Conservation (phyloP, 495 filamentous ascomycete species). For the Daldinia concentrica region DNA sequence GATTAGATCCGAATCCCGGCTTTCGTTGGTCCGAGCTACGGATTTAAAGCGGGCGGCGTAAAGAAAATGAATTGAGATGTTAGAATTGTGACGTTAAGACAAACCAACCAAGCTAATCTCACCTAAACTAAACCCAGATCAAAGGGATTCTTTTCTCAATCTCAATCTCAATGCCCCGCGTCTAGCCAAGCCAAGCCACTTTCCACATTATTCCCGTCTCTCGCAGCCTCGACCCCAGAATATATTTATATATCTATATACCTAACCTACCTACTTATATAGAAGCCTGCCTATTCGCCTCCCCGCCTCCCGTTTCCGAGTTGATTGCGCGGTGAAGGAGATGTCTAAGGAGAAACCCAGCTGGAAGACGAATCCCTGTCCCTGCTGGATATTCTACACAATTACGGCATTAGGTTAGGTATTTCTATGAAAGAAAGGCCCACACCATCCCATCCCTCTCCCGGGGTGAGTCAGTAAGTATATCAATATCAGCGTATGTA, state of each 20-base stretch:
- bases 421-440: constrained; percentile 3
- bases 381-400: background rate
- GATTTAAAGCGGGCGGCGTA: background rate
- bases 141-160: background rate
- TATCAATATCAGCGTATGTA: background rate
- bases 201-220: constrained; percentile 11
- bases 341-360: background rate
- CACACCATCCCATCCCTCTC: background rate
- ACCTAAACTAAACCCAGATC: background rate
- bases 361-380: background rate
- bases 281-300: no score
- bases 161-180: constrained; percentile 19
- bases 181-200: constrained; percentile 29
- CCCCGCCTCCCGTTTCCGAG: no score
- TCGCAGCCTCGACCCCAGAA: constrained; percentile 15
- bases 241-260: background rate
- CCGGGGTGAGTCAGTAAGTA: background rate
- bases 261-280: no score
- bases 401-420: constrained; percentile 2
- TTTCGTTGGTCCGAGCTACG: background rate
- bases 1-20: background rate
- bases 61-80: background rate
- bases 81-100: background rate
- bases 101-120: background rate
- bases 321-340: background rate